Evolutionary conservation across 306 rosid species (phyloP).

Genomic region (Sphenostylis stenocarpa): DNA sequence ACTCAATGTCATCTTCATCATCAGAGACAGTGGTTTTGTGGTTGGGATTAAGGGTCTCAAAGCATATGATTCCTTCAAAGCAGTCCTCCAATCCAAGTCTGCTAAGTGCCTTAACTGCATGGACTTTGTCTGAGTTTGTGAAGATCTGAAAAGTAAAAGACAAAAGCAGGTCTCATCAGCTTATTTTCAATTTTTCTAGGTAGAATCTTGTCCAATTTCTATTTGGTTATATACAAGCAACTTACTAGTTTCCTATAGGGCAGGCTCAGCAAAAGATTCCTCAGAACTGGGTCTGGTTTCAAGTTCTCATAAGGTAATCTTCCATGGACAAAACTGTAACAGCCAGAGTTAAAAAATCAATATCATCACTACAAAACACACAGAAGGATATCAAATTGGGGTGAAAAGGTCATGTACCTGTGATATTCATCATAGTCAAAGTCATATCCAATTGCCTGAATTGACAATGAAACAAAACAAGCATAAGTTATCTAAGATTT

Average conservation of each 20-base stretch:
- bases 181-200: neutral
- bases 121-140: conserved; percentile 88
- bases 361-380: neutral
- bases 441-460: conserved; percentile 91
- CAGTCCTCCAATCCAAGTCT: conserved; percentile 91
- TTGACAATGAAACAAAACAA: conserved; percentile 15
- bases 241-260: conserved; percentile 85
- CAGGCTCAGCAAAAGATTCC: conserved; percentile 67
- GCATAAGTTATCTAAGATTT: neutral
- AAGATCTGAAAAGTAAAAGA: conserved; percentile 54
- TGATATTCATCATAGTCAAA: conserved; percentile 95
- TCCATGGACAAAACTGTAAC: conserved; percentile 83
- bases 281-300: conserved; percentile 81
- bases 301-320: conserved; percentile 87
- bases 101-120: conserved; percentile 70
- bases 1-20: conserved; percentile 70
- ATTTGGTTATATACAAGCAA: neutral
- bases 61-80: conserved; percentile 91
- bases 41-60: conserved; percentile 84
- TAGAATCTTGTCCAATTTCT: neutral
- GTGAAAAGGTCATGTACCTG: conserved; percentile 43
- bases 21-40: conserved; percentile 60
- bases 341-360: neutral
- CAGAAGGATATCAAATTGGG: neutral
- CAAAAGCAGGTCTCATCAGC: conserved; percentile 4